Base-by-base conservation (phyloP, 805 yeast species). In the Ogataea kodamae region DNA sequence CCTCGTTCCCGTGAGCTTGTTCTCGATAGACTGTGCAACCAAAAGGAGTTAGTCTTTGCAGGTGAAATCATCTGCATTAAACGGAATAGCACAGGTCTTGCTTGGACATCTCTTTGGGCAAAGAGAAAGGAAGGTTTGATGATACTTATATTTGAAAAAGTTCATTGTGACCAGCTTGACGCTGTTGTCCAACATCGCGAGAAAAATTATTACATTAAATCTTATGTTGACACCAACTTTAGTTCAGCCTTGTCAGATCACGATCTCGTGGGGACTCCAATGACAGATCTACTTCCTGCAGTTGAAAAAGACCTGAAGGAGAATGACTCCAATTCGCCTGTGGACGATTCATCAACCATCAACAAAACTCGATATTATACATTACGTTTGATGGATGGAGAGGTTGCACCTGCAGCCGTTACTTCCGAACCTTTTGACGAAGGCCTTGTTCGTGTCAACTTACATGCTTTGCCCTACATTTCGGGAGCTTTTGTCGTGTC, bases 21-120 rank as follows among this genome's bases (percentile, higher is more conserved):
- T 3, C 57, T 75, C 9, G 76, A 77, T 41, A 70, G 77, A 50
- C 61, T 81, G 36, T 56, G 60, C 28, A 54, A 57, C 54, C 57
- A 42, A 28, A 55, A 49, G 17, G 73, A 73, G 39, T 70, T 79
- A 31, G 74, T 81, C 0, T 83, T 83, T 52, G 74, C 88, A 2
- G 97, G 96, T 39, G 92, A 85, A 49, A 77, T 88, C 29, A 77
- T 87, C 9, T 95, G 94, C 7, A 81, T 88, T 28, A 66, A 74
- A 24, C 71, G 86, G 46, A 76, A 80, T 9, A 82, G 83, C 11
- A 71, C 70, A 29, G 71, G 71, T 18, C 64, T 73, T 39, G 83
- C 89, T 1, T 80, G 95, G 83, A 88, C 95, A 8, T 83, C 95
- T 0, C 59, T 89, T 36, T 90, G 96, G 96, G 95, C 92, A 1